phyloP scores from a whole-genome alignment of 768 basidiomycete species.

The Pleurotus djamor region DNA sequence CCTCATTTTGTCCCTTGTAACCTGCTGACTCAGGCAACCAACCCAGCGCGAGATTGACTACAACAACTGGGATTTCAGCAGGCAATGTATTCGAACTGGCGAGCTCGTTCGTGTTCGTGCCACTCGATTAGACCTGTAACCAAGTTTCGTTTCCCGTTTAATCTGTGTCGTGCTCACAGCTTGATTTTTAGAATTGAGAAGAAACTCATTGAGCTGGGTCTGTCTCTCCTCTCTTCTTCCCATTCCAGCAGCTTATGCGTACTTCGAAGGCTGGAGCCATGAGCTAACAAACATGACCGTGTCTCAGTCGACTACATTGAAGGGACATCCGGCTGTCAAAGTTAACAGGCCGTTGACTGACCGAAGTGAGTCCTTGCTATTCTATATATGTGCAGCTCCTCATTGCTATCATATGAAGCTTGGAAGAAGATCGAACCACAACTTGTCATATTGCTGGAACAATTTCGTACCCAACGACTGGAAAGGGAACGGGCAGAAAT shows the following conservation, averaged over 20 bases:
- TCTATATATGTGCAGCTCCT: background rate
- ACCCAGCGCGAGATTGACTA: too few relatives aligned
- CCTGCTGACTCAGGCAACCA: too few relatives aligned
- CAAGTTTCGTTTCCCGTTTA: too few relatives aligned
- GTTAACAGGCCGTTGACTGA: slow-evolving; percentile 46
- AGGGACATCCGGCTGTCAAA: slow-evolving; percentile 41
- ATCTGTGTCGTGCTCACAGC: too few relatives aligned
- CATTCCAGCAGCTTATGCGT: background rate
- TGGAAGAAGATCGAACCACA: slow-evolving; percentile 48
- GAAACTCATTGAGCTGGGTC: background rate
- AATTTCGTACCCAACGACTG: slow-evolving; percentile 6
- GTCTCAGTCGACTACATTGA: slow-evolving; percentile 16
- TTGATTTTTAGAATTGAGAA: background rate
- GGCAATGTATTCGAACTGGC: too few relatives aligned
- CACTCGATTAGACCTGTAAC: too few relatives aligned
- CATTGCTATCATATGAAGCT: slow-evolving; percentile 25
- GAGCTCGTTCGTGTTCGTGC: too few relatives aligned
- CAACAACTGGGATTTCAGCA: too few relatives aligned
- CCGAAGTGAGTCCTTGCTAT: slow-evolving; percentile 34
- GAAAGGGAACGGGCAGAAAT: background rate
- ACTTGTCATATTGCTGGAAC: slow-evolving; percentile 44
- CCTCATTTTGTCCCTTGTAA: too few relatives aligned
- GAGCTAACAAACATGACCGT: background rate
- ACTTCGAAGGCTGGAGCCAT: background rate
- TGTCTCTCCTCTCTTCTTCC: background rate